Conservation (phyloP, 805 yeast genomes). For the Groenewaldozyma salmanticensis region DNA sequence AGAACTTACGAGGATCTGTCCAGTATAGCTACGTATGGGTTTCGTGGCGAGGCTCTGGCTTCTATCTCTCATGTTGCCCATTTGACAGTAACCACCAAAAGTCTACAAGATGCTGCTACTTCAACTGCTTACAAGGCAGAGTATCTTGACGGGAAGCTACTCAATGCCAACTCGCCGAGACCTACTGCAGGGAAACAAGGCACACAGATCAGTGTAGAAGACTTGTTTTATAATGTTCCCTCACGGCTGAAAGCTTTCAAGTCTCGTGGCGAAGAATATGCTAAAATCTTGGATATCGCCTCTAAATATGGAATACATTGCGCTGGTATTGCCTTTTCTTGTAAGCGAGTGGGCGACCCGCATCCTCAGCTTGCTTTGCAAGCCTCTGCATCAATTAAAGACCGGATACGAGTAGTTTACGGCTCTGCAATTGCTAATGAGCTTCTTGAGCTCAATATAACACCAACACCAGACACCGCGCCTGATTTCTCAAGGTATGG, state of each 20-base stretch:
- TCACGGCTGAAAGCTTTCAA: conserved; percentile 60
- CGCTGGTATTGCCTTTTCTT: conserved; percentile 57
- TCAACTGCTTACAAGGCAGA: conserved; percentile 61
- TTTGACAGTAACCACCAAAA: conserved; percentile 69
- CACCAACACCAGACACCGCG: conserved; percentile 8
- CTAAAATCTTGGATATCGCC: conserved; percentile 69
- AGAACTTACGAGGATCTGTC: conserved; percentile 63
- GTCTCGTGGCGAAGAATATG: conserved; percentile 63
- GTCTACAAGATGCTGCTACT: conserved; percentile 39
- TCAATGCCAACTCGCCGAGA: conserved; percentile 37
- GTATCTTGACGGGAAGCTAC: conserved; percentile 55
- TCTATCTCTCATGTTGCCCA: conserved; percentile 86
- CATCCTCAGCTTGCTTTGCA: conserved; percentile 56
- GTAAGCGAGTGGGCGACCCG: conserved; percentile 72
- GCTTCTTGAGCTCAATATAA: conserved; percentile 39
- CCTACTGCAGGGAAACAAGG: conserved; percentile 85
- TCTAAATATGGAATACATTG: conserved; percentile 78
- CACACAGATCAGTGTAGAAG: conserved; percentile 77
- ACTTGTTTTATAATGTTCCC: conserved; percentile 80
- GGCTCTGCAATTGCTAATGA: conserved; percentile 64
- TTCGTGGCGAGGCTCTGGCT: conserved; percentile 94
- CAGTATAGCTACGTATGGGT: conserved; percentile 73
- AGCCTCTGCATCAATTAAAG: conserved; percentile 40
- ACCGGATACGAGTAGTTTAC: conserved; percentile 62
- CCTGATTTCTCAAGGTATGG: conserved; percentile 36